Base-by-base conservation (phyloP, 805 yeast genomes). In the Saccharomycopsis babjevae region DNA sequence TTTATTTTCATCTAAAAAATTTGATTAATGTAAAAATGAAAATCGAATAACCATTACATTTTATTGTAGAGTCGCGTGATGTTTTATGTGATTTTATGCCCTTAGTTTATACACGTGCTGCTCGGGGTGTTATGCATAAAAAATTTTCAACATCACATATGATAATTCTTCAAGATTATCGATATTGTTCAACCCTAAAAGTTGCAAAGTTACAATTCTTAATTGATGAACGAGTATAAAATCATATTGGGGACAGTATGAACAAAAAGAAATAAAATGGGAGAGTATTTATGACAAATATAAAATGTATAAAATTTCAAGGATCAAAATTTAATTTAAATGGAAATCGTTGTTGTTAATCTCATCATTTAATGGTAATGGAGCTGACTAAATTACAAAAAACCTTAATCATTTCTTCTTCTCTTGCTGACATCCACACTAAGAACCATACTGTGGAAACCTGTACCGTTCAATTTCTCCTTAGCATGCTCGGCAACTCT, bases 391-490 rank as follows among this genome's bases (percentile, higher is more conserved):
- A 13, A 8, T 34, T 7, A 13, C 38, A 34, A 34, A 34, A 34
- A 34, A 2, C 10, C n/a, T 46, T 22, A 46, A 46, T 46, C 52
- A 22, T 20, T 20, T 46, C 52, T 46, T 46, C 52, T 46, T 46
- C 52, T 46, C 52, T 46, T 46, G 28, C 52, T 46, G 32, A 46
- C 52, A 46, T 82, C 86, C 65, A 82, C 80, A 66, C 77, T 79
- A 74, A 88, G 79, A 72, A 93, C 91, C 82, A 93, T 80, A 70
- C 86, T 88, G 82, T 87, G 88, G 81, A 87, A 88, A 80, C 97
- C 97, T 78, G 84, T 87, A 70, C 97, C 97, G 73, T 94, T 81
- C 74, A 91, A 80, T 65, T 72, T 72, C 65, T 87, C 84, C 75
- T 87, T 77, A 58, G 97, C 98, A 66, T 72, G 73, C 74, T 88